Evolutionary conservation across 805 yeast genomes (phyloP).

Genomic region (Hanseniaspora singularis): DNA sequence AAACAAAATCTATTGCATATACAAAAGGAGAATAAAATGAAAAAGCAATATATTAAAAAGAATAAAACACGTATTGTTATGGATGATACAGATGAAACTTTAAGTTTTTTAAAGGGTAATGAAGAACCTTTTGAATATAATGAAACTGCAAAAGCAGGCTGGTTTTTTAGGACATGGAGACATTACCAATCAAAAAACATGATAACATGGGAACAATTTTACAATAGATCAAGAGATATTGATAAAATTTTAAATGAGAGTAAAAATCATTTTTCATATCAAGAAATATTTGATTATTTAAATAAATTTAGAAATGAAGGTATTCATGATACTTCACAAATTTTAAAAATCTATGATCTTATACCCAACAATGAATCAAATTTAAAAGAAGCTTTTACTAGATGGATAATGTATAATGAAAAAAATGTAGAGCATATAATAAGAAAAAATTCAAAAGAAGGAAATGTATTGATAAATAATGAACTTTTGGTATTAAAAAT

Average conservation of each 20-base stretch:
- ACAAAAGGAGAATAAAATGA: neutral
- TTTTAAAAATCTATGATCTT: slow-evolving; percentile 5
- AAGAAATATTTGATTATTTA: slow-evolving; percentile 5
- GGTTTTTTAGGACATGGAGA: slow-evolving; percentile 2
- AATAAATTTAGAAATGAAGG: slow-evolving; percentile 3
- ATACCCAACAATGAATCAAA: neutral
- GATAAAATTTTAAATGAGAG: neutral
- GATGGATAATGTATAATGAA: neutral
- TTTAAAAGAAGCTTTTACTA: slow-evolving; percentile 1
- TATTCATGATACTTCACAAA: neutral
- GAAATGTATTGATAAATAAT: slow-evolving; percentile 22
- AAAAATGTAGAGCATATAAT: neutral
- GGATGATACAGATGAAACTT: neutral
- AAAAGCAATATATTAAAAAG: neutral
- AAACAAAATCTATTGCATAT: neutral
- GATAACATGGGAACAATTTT: slow-evolving; percentile 4
- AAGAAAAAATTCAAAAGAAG: slow-evolving; percentile 25
- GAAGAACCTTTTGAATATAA: neutral
- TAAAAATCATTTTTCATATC: neutral
- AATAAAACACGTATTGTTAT: neutral
- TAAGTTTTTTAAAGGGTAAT: neutral
- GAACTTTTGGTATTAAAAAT: slow-evolving; percentile 19
- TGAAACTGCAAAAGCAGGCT: neutral
- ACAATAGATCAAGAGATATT: slow-evolving; percentile 1
- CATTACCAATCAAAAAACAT: neutral